These are phyloP conservation scores for Arthrobotrys sinensis DNA, from an alignment of 2,329 filamentous ascomycete genomes.

Conservation along the genomic window DNA sequence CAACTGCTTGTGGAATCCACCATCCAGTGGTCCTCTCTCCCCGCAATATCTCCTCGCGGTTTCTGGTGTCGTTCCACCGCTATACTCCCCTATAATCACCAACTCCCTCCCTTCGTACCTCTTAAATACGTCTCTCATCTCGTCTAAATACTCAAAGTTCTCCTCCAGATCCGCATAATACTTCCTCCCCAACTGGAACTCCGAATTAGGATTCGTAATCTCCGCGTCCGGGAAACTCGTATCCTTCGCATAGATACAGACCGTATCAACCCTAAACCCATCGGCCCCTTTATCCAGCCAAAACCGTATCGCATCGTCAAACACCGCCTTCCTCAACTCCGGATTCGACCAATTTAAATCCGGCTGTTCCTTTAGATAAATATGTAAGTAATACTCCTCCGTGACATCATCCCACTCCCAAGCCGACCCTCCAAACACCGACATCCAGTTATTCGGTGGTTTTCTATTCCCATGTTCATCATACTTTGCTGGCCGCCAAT, in stretches of 20 bases:
- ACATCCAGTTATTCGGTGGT: conserved; percentile 70
- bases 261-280: conserved; percentile 82
- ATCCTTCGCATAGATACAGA: conserved; percentile 80
- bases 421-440: conserved; percentile 69
- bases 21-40: not conserved
- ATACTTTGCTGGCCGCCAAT: conserved; percentile 72
- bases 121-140: conserved; percentile 25
- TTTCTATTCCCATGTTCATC: conserved; percentile 66
- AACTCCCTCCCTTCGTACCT: conserved; percentile 10
- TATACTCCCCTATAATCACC: conserved; percentile 30
- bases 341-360: conserved; percentile 89
- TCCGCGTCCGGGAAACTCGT: conserved; percentile 75
- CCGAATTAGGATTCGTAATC: conserved; percentile 68
- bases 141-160: conserved; percentile 19
- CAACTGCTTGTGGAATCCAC: conserved; percentile 22
- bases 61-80: conserved; percentile 2
- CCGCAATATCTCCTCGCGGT: conserved; percentile 11
- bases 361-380: conserved; percentile 83
- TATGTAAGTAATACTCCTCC: conserved; percentile 72
- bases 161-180: conserved; percentile 43
- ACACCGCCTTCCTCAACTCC: conserved; percentile 77
- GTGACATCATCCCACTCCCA: conserved; percentile 72
- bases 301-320: conserved; percentile 80
- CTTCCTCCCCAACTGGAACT: conserved; percentile 55
- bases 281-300: conserved; percentile 83